phyloP scores from a whole-genome alignment of 228 moss, liverwort and hornwort genomes.

The Sphagnum fallax region DNA sequence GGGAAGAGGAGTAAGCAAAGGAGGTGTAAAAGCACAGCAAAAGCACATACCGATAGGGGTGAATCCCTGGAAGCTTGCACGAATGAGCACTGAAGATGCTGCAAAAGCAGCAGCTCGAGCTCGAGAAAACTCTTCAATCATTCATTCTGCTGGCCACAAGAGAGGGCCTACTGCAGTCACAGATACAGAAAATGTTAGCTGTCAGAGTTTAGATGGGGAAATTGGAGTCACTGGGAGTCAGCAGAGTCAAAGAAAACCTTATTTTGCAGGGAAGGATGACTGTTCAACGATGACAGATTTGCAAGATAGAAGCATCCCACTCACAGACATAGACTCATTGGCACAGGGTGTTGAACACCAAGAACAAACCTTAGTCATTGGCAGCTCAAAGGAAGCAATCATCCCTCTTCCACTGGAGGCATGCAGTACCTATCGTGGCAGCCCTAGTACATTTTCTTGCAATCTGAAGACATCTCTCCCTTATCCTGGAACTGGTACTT shows the following conservation, averaged over 20 bases:
- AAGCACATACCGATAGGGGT: constrained; percentile 20
- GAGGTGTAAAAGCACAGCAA: constrained; percentile 7
- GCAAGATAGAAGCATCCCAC: constrained; percentile 23
- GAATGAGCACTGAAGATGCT: constrained; percentile 55
- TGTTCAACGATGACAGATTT: constrained; percentile 16
- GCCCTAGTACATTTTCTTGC: constrained; percentile 1
- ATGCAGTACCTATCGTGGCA: constrained; percentile 25
- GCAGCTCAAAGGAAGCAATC: constrained; percentile 5
- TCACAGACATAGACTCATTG: constrained; percentile 8
- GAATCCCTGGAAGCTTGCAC: constrained; percentile 64
- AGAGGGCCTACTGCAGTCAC: constrained; percentile 4
- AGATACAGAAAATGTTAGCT: constrained; percentile 15
- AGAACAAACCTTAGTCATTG: background rate
- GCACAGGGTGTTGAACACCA: background rate
- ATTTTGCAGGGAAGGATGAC: constrained; percentile 3
- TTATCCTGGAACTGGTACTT: constrained; percentile 11
- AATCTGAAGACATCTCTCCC: constrained; percentile 3
- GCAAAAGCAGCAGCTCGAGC: constrained; percentile 61
- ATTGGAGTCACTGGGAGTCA: constrained; percentile 25
- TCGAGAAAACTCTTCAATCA: constrained; percentile 37
- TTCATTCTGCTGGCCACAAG: constrained; percentile 13
- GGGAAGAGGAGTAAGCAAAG: constrained; percentile 16
- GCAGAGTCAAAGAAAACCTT: constrained; percentile 9
- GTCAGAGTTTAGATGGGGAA: constrained; percentile 27
- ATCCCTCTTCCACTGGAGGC: constrained; percentile 28